Base-by-base conservation (phyloP, 2,329 filamentous ascomycete genomes). In the Cordyceps tenuipes region DNA sequence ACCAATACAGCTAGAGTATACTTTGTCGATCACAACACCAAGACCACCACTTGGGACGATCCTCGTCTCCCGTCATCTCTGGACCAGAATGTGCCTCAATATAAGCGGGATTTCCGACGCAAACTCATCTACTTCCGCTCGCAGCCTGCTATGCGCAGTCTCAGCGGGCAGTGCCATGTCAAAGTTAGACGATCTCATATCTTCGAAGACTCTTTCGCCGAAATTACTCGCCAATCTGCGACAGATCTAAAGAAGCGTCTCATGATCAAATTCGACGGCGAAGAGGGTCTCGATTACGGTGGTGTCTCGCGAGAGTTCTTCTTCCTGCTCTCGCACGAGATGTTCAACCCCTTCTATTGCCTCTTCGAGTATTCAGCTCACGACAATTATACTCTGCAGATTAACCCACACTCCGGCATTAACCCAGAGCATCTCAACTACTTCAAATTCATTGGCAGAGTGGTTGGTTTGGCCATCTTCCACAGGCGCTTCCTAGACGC, bases 281-380 rank as follows among this genome's bases (percentile, higher is more conserved):
- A 99, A 77, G 94, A 99, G 69, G 94, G 94, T 76, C 79, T 99
- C 63, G 94, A 99, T 76, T 99, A 99, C 70, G 94, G 94, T 73
- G 94, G 94, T 81, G 82, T 99, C 60, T 99, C 94, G 41, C 84
- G 92, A 83, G 94, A 99, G 76, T 99, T 99, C 80, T 99, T 99
- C 82, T 99, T 99, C 85, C 80, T 99, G 46, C 84, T 99, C 59
- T 97, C 93, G 17, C 94, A 99, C 77, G 94, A 99, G 79, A 99
- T 99, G 94, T 99, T 99, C 79, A 99, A 99, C 75, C 94, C 94
- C 36, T 99, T 99, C 78, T 99, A 99, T 79, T 99, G 94, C 73
- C 82, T 99, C 58, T 99, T 99, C 79, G 94, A 99, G 77, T 99
- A 99, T 76, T 97, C 94, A 29, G 94, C 94, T 44, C 94, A 99